Evolutionary conservation across 495 filamentous ascomycete species (phyloP).

Genomic region (Sabuloglossum arenarium): DNA sequence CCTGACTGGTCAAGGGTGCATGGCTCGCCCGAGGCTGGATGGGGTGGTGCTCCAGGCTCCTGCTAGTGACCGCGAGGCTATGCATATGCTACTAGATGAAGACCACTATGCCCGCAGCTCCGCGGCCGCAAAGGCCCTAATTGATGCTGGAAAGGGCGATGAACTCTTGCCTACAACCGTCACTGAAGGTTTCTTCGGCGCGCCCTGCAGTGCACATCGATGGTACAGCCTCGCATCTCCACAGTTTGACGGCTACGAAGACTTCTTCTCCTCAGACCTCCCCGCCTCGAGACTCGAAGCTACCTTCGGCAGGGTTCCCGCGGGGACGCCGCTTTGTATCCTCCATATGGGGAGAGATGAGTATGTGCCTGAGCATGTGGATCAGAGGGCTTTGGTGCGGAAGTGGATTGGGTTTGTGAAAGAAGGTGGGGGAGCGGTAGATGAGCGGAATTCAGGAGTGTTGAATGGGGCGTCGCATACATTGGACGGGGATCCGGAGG

Average conservation of each 20-base stretch:
- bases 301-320: slow-evolving; percentile 43
- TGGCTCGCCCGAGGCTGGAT: slow-evolving; percentile 31
- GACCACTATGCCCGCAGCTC: slow-evolving; percentile 30
- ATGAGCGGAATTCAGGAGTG: slow-evolving; percentile 31
- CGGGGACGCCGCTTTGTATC: slow-evolving; percentile 34
- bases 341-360: slow-evolving; percentile 57
- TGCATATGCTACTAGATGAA: slow-evolving; percentile 20
- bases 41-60: slow-evolving; percentile 71
- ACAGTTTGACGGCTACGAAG: slow-evolving; percentile 56
- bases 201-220: slow-evolving; percentile 43
- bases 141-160: slow-evolving; percentile 27
- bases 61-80: slow-evolving; percentile 54
- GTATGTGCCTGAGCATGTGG: slow-evolving; percentile 37
- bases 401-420: slow-evolving; percentile 36
- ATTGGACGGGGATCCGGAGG: slow-evolving; percentile 23
- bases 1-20: slow-evolving; percentile 16
- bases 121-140: slow-evolving; percentile 28
- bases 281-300: slow-evolving; percentile 29
- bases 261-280: slow-evolving; percentile 73
- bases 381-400: slow-evolving; percentile 40
- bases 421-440: slow-evolving; percentile 23
- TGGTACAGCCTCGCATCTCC: slow-evolving; percentile 42
- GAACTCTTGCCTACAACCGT: slow-evolving; percentile 37
- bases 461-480: slow-evolving; percentile 42
- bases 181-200: slow-evolving; percentile 24